A percentile compares a stretch with the other conserved stretches of the same genome.
Conservation (phyloP, 2,329 filamentous ascomycete genomes). For the Pochonia chlamydosporia region DNA sequence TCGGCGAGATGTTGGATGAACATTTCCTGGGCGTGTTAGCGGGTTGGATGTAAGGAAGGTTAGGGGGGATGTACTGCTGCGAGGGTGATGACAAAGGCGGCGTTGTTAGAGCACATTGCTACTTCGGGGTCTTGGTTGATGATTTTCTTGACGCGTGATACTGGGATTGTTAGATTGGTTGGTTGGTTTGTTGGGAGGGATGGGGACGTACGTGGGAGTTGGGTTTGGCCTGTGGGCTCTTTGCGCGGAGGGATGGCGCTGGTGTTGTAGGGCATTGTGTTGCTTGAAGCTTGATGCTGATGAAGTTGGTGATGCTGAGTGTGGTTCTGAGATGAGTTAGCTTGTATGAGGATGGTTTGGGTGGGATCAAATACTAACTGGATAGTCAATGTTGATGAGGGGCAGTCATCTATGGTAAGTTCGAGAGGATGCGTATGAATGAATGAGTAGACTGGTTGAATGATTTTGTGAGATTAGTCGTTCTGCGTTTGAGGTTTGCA, state of each 20-base stretch:
- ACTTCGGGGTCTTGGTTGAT: slow-evolving; percentile 85
- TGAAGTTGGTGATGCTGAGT: background rate
- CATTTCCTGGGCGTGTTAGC: slow-evolving; percentile 61
- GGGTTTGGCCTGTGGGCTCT: slow-evolving; percentile 78
- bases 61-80: slow-evolving; percentile 56
- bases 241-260: slow-evolving; percentile 72
- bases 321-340: background rate
- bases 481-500: too few relatives aligned
- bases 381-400: too few relatives aligned
- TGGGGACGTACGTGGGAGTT: slow-evolving; percentile 69
- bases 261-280: slow-evolving; percentile 85
- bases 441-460: too few relatives aligned
- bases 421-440: too few relatives aligned
- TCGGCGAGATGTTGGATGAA: slow-evolving; percentile 89
- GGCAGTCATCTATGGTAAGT: too few relatives aligned
- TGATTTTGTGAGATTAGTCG: too few relatives aligned
- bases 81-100: slow-evolving; percentile 86
- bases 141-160: slow-evolving; percentile 94
- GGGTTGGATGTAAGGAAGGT: background rate
- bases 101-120: slow-evolving; percentile 81
- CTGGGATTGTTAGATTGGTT: slow-evolving; percentile 37
- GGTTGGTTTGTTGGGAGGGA: slow-evolving; percentile 7
- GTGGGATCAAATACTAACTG: too few relatives aligned
- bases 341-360: too few relatives aligned
- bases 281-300: too few relatives aligned